These are phyloP conservation scores for Fusarium lyarnte DNA, from an alignment of 2,329 filamentous ascomycete genomes.

Conservation along the genomic window DNA sequence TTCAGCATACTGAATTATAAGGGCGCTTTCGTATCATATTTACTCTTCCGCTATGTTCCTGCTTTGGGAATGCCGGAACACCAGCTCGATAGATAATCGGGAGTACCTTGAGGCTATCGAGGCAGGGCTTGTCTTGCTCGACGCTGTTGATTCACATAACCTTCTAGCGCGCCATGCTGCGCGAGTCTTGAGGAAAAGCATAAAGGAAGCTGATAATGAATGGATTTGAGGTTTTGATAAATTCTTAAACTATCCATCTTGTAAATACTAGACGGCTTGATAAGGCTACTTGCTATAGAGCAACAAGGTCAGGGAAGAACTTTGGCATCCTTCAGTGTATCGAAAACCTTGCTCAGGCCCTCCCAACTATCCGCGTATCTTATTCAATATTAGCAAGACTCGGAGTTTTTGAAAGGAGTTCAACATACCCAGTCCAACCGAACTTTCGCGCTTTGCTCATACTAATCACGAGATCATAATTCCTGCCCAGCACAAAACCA, in stretches of 20 bases:
- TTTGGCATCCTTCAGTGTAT: neutral
- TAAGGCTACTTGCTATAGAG: neutral
- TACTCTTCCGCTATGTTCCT: neutral
- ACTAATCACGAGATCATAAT: conserved; percentile 5
- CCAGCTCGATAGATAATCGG: fast-evolving
- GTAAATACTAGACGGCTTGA: too few relatives aligned
- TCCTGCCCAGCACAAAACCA: neutral
- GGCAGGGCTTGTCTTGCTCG: neutral
- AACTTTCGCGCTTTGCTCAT: neutral
- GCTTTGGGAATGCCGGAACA: neutral
- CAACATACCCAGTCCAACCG: neutral
- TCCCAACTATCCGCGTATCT: conserved; percentile 8
- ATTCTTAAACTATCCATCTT: neutral
- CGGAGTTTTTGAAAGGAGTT: fast-evolving
- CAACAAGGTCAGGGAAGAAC: neutral
- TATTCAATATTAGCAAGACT: neutral
- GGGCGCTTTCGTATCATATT: neutral
- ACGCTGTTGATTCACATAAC: neutral
- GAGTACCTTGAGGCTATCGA: neutral
- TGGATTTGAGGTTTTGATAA: fast-evolving
- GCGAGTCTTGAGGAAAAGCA: neutral
- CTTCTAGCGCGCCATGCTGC: neutral
- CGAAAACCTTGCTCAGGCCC: neutral
- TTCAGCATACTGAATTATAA: neutral
- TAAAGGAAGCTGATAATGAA: neutral